Conservation (phyloP, 257 asterid species). For the Przewalskia tangutica region DNA sequence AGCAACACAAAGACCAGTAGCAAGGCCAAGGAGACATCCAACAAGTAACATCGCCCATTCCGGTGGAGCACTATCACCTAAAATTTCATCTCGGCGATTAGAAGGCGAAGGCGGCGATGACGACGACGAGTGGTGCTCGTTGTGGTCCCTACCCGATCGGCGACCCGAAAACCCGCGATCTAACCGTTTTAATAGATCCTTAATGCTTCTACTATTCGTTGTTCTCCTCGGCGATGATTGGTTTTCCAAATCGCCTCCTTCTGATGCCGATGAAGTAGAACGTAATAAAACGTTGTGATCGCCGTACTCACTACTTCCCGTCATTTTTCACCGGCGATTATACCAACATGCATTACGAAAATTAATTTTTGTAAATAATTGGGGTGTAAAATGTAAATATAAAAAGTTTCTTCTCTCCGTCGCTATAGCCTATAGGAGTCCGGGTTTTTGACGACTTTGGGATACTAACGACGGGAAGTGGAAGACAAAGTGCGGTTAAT, state of each 20-base stretch:
- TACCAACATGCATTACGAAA: too few species aligned
- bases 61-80: conserved; percentile 85
- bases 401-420: not conserved
- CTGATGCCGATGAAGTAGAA: conserved; percentile 44
- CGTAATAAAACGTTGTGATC: conserved; percentile 46
- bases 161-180: conserved; percentile 32
- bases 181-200: conserved; percentile 29
- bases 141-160: conserved; percentile 5
- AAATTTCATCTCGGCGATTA: conserved; percentile 31
- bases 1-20: conserved; percentile 89
- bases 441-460: not conserved
- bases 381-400: not conserved
- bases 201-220: conserved; percentile 19
- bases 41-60: conserved; percentile 94
- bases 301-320: conserved; percentile 35
- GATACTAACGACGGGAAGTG: not conserved
- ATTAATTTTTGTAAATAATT: too few species aligned
- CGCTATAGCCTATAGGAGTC: not conserved
- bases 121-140: conserved; percentile 15
- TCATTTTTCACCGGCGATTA: conserved; percentile 4
- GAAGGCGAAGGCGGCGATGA: conserved; percentile 25
- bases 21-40: conserved; percentile 92
- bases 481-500: not conserved
- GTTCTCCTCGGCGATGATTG: conserved; percentile 29
- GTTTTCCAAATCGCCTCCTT: conserved; percentile 58